Base-by-base conservation (phyloP, 495 filamentous ascomycete genomes). In the Talaromyces liani region DNA sequence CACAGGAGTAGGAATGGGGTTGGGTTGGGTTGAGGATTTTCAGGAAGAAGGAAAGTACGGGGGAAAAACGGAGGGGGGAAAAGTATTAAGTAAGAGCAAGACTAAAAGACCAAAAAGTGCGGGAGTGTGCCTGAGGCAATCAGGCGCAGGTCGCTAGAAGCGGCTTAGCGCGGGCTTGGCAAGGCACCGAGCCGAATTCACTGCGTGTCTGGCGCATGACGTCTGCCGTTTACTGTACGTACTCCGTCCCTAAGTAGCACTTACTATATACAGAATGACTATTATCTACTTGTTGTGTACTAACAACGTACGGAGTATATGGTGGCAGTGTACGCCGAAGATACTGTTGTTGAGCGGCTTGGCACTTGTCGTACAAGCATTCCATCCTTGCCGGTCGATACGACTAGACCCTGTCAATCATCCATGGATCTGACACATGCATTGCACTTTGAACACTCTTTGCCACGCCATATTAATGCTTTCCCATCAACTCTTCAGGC, bases 1-100 rank as follows among this genome's bases (percentile, higher is more conserved):
- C 74, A 33, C 56, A 25, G 67, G 64, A 16, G 60, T 70, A 61
- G 65, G 34, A 20, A 79, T 45, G 65, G 67, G 22, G 66, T n/a
- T n/a, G 80, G 34, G 69, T 63, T 53, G 22, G 65, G 78, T 31
- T 70, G 62, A 16, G 79, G 71, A 7, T 63, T 53, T 55, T 55
- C 3, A 63, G 73, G 5, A 79, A 78, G 75, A 76, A 79, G 27
- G 74, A 72, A 71, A 67, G 55, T 45, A 71, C 36, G 77, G 74
- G 16, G 31, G 56, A 36, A 58, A 65, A 65, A 62, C 58, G 59
- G 61, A 41, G 62, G 55, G 56, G n/a, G 34, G 53, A 63, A 60
- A 39, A 61, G 45, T 24, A 61, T 47, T 47, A 61, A 61, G 45
- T 47, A 61, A 61, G 45, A 61, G 58, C 33, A 34, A 34, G n/a